Conservation (phyloP, 192 early-diverging fungal genomes). For the Phycomyces blakesleeanus region DNA sequence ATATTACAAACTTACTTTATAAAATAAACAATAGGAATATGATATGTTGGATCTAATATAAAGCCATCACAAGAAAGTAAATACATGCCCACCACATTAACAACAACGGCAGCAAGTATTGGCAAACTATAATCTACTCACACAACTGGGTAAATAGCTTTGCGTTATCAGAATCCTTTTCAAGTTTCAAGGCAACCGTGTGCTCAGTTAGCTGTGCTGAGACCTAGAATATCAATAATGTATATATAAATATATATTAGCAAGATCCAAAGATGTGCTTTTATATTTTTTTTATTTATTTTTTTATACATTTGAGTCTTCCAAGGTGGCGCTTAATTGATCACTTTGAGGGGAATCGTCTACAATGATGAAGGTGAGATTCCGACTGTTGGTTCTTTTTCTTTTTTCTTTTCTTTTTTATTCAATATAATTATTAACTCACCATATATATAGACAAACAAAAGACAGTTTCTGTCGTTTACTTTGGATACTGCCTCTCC, state of each 20-base stretch:
- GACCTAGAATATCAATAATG: conserved; percentile 3
- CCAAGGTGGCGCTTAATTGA: not conserved
- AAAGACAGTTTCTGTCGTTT: conserved; percentile 17
- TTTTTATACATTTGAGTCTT: not conserved
- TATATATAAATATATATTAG: too few species aligned
- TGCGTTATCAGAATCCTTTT: conserved; percentile 22
- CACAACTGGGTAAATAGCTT: conserved; percentile 30
- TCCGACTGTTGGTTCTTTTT: not conserved
- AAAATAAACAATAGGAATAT: conserved; percentile 26
- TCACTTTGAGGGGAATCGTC: conserved; percentile 19
- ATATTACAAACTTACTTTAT: conserved; percentile 1
- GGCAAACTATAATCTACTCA: too few species aligned
- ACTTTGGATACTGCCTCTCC: conserved; percentile 20
- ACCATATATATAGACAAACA: conserved; percentile 33
- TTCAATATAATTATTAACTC: not conserved
- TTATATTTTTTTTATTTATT: too few species aligned
- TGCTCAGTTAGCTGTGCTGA: conserved; percentile 1
- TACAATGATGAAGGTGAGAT: not conserved
- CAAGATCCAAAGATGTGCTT: too few species aligned
- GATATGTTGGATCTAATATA: conserved; percentile 14
- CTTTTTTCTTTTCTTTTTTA: conserved; percentile 2
- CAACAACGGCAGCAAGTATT: too few species aligned
- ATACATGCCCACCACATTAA: not conserved
- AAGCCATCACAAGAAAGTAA: not conserved
- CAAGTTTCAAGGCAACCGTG: conserved; percentile 15